Evolutionary conservation across 1,284 basidiomycete genomes (phyloP), one percentile per base, ranked within the genome.

Genomic region (Takashimella koratensis): DNA sequence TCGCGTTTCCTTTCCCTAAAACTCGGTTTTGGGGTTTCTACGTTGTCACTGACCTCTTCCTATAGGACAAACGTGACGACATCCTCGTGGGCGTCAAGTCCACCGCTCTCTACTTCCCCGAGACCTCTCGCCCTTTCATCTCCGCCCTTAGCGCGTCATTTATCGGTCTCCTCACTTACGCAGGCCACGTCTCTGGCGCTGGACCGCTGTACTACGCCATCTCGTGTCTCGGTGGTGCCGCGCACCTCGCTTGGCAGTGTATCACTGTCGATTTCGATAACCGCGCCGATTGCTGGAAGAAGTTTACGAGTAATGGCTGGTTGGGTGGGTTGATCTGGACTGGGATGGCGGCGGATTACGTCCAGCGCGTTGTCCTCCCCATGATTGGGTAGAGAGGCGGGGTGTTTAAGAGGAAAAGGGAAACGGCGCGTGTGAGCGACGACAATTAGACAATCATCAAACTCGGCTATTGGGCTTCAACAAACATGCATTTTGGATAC

Each of bases 41-140:
- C 13, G 49, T 13, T 40, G 36, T 20, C 13, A 44, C 45, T 48
- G 21, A 56, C 46, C 47, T 52, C 22, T 49, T 44, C 20, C 54
- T 23, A 12, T 67, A 96, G 87, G 96, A 99, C 77, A 98, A 98
- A 78, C 75, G 66, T 5, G 96, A 98, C 78, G 96, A 99, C 68
- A 80, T 90, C 40, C 79, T 82, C 47, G 90, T 85, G 19, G 93
- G 90, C 21, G 95, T 99, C 70, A 90, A 88, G 60, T 95, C 91
- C 8, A 98, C 94, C 2, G 96, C 96, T 0, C 80, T 98, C 45
- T 81, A 96, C 42, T 98, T 98, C 72, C 71, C 88, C 84, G 79
- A 84, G 43, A 79, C 82, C 26, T 88, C 92, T 1, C 84, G 88
- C 10, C 82, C 86, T 0, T 84, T 96, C 62, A 83, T 98, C 39